Base-by-base conservation (phyloP, 371 early-diverging fungal genomes). In the Mucor velutinosus region DNA sequence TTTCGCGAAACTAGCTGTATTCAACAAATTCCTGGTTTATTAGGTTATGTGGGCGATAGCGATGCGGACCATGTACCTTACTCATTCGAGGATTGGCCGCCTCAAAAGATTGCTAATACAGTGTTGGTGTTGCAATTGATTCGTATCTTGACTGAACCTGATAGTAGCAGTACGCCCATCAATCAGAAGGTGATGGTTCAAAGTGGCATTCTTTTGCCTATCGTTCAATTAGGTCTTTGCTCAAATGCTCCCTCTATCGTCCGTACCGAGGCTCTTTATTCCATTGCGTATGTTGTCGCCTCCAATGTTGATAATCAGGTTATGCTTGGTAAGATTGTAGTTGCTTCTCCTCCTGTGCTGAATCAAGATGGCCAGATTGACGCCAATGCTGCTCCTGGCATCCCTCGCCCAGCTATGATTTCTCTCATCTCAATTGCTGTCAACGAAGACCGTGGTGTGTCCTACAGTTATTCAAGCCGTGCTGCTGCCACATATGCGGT, bases 1-100 rank as follows among this genome's bases (percentile, higher is more conserved):
- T 98, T 98, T 76, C 92, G 98, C 30, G 99, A 98, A 80, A 93
- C 95, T 27, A 93, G 94, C 60, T 94, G 96, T 67, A 94, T 97
- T 62, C 93, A 95, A 64, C 87, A 89, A 39, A 90, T 97, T 19
- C 93, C 92, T 2, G 83, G 83, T 2, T 66, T 94, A 41, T 78
- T 94, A 11, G 87, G 86, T 12, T 87, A 80, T 66, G 87, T 87
- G 7, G 87, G 87, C 35, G 87, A 88, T 65, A 81, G 81, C 23
- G 84, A 83, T n/a, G 86, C 87, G 11, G 87, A 84, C 56, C 84
- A 81, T 77, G 77, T 80, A 14, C 73, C 85, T 62, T 75, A 64
- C 53, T 71, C 74, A 30, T 57, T 71, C 69, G 77, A 87, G 74
- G 89, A 86, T 43, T 90, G 89, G 91, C 80, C 81, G 55, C 85